phyloP scores from a whole-genome alignment of 768 basidiomycete species.

The Sistotremastrum suecicum region DNA sequence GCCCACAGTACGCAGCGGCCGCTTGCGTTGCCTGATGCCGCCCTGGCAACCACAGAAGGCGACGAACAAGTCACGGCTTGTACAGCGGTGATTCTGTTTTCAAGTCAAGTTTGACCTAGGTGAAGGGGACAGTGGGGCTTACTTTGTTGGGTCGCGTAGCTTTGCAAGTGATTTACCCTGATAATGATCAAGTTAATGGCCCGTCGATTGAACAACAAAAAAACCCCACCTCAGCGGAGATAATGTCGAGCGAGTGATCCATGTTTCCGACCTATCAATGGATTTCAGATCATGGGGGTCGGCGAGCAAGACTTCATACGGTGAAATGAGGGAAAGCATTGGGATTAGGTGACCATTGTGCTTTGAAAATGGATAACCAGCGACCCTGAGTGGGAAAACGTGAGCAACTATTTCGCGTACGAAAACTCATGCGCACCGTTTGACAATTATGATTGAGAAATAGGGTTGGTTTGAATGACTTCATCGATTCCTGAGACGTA shows the following conservation, averaged over 20 bases:
- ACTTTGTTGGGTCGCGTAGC: slow-evolving; percentile 45
- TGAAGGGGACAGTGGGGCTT: slow-evolving; percentile 7
- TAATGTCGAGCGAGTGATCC: slow-evolving; percentile 66
- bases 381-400: slow-evolving; percentile 36
- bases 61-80: slow-evolving; percentile 89
- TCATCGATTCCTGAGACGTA: slow-evolving; percentile 26
- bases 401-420: not conserved
- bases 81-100: slow-evolving; percentile 55
- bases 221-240: slow-evolving; percentile 46
- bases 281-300: not conserved
- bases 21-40: slow-evolving; percentile 63
- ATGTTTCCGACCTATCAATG: slow-evolving; percentile 52
- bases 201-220: not conserved
- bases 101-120: not conserved
- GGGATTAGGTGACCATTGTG: slow-evolving; percentile 67
- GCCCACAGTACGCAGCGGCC: slow-evolving; percentile 78
- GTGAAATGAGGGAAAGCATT: slow-evolving; percentile 77
- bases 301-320: slow-evolving; percentile 24
- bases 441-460: slow-evolving; percentile 64
- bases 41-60: slow-evolving; percentile 59
- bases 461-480: slow-evolving; percentile 47
- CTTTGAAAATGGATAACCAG: slow-evolving; percentile 68
- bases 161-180: slow-evolving; percentile 60
- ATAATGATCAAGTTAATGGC: not conserved
- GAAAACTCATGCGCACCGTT: slow-evolving; percentile 34